These are phyloP conservation scores for Morella rubra DNA, from an alignment of 306 rosid genomes.

Conservation along the genomic window DNA sequence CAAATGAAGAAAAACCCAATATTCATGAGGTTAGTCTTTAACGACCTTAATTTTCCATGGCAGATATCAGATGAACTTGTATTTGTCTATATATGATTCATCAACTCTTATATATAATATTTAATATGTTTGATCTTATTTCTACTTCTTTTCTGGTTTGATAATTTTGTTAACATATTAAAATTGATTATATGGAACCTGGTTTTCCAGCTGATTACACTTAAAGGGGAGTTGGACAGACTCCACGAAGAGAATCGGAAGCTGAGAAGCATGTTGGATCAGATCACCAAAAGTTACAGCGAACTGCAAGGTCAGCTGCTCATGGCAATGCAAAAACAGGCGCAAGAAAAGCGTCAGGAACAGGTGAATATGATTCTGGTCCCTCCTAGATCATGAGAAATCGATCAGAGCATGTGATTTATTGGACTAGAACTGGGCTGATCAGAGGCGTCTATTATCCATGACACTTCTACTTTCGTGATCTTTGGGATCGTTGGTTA, in stretches of 20 bases:
- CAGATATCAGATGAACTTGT: too few relatives aligned
- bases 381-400: neutral
- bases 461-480: neutral
- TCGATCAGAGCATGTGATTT: neutral
- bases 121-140: neutral
- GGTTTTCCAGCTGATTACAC: conserved; percentile 16
- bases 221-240: conserved; percentile 36
- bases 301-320: conserved; percentile 45
- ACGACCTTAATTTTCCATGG: neutral
- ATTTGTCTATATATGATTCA: neutral
- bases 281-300: conserved; percentile 41
- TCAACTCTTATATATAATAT: too few relatives aligned
- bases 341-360: neutral
- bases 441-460: neutral
- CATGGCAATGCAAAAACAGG: conserved; percentile 39
- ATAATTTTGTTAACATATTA: neutral
- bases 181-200: neutral
- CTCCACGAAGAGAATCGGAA: conserved; percentile 43
- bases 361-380: conserved; percentile 23
- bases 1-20: conserved; percentile 10
- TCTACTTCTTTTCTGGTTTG: neutral
- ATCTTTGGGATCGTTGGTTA: neutral
- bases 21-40: conserved; percentile 24
- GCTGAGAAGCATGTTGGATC: conserved; percentile 38
- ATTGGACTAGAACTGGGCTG: neutral